Evolutionary conservation across 2,329 filamentous ascomycete genomes (phyloP).

Genomic region (Stemphylium vesicarium): DNA sequence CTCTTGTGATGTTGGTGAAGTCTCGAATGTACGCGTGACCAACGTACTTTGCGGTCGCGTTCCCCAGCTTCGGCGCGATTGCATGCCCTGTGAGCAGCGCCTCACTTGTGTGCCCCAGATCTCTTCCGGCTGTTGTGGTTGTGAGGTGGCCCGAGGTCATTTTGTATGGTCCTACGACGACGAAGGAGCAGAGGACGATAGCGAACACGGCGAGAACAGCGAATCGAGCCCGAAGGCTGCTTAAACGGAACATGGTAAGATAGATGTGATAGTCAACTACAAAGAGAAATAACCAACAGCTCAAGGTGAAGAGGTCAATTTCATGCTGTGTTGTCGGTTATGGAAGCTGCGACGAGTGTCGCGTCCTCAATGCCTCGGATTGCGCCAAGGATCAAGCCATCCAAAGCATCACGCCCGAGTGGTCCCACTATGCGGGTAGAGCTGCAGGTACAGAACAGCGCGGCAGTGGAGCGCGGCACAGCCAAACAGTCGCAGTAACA

Average conservation of each 20-base stretch:
- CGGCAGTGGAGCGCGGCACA: neutral
- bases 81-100: conserved; percentile 66
- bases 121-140: conserved; percentile 22
- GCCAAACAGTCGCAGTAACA: neutral
- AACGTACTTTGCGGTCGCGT: conserved; percentile 73
- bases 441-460: conserved; percentile 13
- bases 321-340: conserved; percentile 5
- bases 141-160: conserved; percentile 40
- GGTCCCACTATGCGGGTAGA: conserved; percentile 14
- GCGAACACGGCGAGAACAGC: conserved; percentile 58
- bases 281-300: neutral
- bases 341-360: conserved; percentile 4
- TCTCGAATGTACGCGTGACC: conserved; percentile 10
- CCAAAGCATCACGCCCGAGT: conserved; percentile 12
- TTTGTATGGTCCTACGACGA: conserved; percentile 66
- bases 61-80: conserved; percentile 82
- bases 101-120: conserved; percentile 28
- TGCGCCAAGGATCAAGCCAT: conserved; percentile 19
- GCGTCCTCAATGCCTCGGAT: conserved; percentile 18
- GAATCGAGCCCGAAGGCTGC: conserved; percentile 45
- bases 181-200: conserved; percentile 62
- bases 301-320: neutral
- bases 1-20: conserved; percentile 11
- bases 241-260: conserved; percentile 36
- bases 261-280: neutral